These are phyloP conservation scores for Exophiala bonariae DNA, from an alignment of 2,329 filamentous ascomycete species.

Conservation along the genomic window DNA sequence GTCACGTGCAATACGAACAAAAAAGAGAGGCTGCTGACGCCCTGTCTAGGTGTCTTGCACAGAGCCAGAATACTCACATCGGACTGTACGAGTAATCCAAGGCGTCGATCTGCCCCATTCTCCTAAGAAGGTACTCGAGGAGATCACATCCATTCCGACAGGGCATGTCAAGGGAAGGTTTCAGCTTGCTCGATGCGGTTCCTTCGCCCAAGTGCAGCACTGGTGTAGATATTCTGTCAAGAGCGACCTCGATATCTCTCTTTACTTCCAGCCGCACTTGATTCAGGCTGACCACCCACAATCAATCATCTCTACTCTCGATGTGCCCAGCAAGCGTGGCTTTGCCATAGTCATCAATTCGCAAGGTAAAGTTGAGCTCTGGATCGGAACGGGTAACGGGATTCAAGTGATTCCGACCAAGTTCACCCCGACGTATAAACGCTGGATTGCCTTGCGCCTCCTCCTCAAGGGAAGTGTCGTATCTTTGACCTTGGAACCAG, in stretches of 20 bases:
- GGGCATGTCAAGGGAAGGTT: slow-evolving; percentile 10
- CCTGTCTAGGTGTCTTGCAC: slow-evolving; percentile 22
- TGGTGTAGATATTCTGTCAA: neutral
- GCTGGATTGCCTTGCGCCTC: slow-evolving; percentile 4
- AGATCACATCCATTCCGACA: slow-evolving; percentile 4
- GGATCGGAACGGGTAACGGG: slow-evolving; percentile 2
- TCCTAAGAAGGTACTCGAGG: slow-evolving; percentile 7
- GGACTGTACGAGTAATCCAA: slow-evolving; percentile 17
- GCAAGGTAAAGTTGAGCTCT: slow-evolving; percentile 3
- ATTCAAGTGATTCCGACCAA: slow-evolving; percentile 5
- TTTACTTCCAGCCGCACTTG: slow-evolving; percentile 17
- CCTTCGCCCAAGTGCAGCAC: slow-evolving; percentile 7
- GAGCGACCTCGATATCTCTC: slow-evolving; percentile 3
- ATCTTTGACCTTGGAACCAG: too few species aligned
- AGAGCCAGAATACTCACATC: slow-evolving; percentile 13
- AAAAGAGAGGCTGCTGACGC: too few species aligned
- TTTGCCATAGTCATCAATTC: slow-evolving; percentile 5
- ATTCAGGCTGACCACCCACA: slow-evolving; percentile 5
- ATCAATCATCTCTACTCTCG: slow-evolving; percentile 11
- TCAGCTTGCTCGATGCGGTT: slow-evolving; percentile 14
- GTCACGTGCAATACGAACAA: too few species aligned
- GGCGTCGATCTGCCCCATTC: slow-evolving; percentile 14
- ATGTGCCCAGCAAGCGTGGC: slow-evolving; percentile 5
- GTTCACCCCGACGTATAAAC: neutral
- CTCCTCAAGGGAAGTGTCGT: neutral